Evolutionary conservation across 164 flowering plant species (phyloP).

Genomic region (Annona squamosa): DNA sequence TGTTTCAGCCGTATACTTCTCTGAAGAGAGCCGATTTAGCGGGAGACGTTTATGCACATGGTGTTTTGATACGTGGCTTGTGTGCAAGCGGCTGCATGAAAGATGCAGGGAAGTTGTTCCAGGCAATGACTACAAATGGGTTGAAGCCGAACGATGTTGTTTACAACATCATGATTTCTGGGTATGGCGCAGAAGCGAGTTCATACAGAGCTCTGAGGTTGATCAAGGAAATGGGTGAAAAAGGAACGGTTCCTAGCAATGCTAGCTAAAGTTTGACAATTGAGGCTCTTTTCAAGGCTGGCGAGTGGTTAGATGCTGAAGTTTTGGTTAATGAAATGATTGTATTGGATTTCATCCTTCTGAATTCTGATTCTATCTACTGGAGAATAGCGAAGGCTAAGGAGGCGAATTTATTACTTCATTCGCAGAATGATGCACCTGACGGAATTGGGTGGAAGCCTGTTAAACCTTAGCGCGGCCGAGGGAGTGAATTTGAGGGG

Average conservation of each 20-base stretch:
- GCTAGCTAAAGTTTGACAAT: conserved; percentile 52
- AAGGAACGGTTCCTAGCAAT: conserved; percentile 52
- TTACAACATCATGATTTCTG: conserved; percentile 54
- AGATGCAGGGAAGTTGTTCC: conserved; percentile 60
- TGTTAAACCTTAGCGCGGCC: background rate
- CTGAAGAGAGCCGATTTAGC: conserved; percentile 54
- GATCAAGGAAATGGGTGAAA: conserved; percentile 48
- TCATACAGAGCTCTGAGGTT: conserved; percentile 58
- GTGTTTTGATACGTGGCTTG: conserved; percentile 56
- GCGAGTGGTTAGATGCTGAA: conserved; percentile 55
- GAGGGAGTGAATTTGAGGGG: background rate
- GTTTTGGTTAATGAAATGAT: conserved; percentile 40
- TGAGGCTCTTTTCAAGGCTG: conserved; percentile 52
- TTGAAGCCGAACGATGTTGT: conserved; percentile 60
- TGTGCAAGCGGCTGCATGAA: conserved; percentile 58
- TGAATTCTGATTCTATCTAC: conserved; percentile 23
- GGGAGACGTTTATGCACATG: conserved; percentile 48
- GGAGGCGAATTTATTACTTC: conserved; percentile 1
- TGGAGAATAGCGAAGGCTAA: conserved; percentile 36
- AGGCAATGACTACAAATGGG: conserved; percentile 32
- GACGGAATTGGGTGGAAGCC: background rate
- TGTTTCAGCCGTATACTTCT: conserved; percentile 33
- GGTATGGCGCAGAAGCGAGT: conserved; percentile 66
- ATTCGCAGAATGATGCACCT: background rate
- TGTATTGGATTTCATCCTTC: conserved; percentile 36